Base-by-base conservation (phyloP, 1,284 basidiomycete genomes). In the Tausonia pullulans region DNA sequence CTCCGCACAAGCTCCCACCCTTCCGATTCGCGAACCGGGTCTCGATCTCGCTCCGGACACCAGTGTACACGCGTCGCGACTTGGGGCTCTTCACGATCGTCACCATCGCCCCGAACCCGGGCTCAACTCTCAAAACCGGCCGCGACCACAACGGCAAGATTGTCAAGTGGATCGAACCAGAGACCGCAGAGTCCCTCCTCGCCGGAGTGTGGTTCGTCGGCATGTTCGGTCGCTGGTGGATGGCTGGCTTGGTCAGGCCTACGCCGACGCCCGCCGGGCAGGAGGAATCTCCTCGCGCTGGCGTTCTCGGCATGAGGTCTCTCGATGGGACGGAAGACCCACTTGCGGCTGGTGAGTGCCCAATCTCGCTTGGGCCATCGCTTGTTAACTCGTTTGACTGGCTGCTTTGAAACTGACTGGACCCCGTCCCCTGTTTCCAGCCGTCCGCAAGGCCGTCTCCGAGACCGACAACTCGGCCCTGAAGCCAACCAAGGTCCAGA, bases 21-120 rank as follows among this genome's bases (percentile, higher is more conserved):
- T 89, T 95, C 73, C 87, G 90, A 75, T 96, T 94, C 74, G 86
- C 87, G 66, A 93, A 89, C 77, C 87, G 90, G 69, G 90, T 93
- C 65, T 87, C 90, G 45, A 84, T 98, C 67, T 90, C 90, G 2
- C 82, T 98, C 58, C 87, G 90, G 67, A 98, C 94, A 1, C 93
- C 94, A n/a, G 86, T 87, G 71, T 91, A 93, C 74, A 83, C 86
- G 68, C 87, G 91, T 73, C 87, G 87, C 68, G 88, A 82, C 71
- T 88, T 90, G 73, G 87, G 83, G 48, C 79, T 97, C 67, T 87
- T 93, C 74, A 91, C 91, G 61, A 80, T 95, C 72, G 92, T 91
- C 66, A 75, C 79, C 59, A 78, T 81, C 43, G 71, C 78, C 5
- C 77, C 80, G 60, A 65, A 64, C 62, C 56, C 58, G 27, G 27